Base-by-base conservation (phyloP, 805 yeast species). In the Sugiyamaella smithiae region DNA sequence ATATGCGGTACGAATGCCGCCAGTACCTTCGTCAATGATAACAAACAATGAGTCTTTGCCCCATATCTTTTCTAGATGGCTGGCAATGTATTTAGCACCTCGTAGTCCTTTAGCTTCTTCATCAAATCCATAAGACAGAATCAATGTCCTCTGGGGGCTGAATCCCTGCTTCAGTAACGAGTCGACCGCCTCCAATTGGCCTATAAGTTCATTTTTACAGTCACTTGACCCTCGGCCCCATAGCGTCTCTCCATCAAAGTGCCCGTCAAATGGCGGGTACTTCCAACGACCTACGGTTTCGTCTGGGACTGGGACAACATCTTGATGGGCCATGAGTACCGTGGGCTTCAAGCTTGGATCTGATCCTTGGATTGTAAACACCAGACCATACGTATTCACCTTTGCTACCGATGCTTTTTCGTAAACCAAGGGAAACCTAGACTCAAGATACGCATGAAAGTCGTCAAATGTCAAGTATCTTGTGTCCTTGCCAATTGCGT, bases 161-260 rank as follows among this genome's bases (percentile, higher is more conserved):
- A 73, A 84, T 1, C 74, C 81, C 14, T 70, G 71, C 24, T 65
- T 57, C 25, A 85, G 60, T 25, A 84, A 64, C 45, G 67, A 64
- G 60, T 84, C 88, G 12, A 78, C 62, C 1, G 88, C 72, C 61
- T 85, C 90, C 59, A 86, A 63, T 41, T 82, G 74, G 1, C 81
- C 84, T 51, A 83, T 70, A 41, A 87, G 68, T 31, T 82, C 67
- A 61, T 82, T 82, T 64, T 88, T 88, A 61, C 88, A 82, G 64
- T 88, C 96, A 37, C 74, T 65, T 2, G 87, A 64, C 35, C 96
- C 96, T 59, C 96, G 75, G 2, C 95, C 96, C 76, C 80, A 85
- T 2, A 88, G 56, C 35, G 62, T 66, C 23, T 73, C 69, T 12
- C 88, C 88, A 57, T 87, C 95, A 60, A 69, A 85, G 57, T 74